Percentiles rank a stretch among this genome's conserved stretches.
Evolutionary conservation across 2,329 filamentous ascomycete genomes (phyloP).

Genomic region (Paecilomyces formosus): DNA sequence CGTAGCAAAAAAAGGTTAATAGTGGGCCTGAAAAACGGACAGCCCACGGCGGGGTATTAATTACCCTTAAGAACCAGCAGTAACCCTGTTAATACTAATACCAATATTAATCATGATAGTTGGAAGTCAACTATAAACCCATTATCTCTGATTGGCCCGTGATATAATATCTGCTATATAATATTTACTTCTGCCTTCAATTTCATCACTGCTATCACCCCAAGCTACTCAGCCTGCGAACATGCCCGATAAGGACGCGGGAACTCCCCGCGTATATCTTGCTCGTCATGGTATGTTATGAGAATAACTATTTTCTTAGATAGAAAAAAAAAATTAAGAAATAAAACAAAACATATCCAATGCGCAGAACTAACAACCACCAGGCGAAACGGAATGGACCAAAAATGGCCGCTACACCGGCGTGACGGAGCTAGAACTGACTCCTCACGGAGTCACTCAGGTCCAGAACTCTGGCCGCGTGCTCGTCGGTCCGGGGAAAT

Average conservation of each 20-base stretch:
- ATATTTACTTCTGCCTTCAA: not conserved
- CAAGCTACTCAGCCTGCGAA: not conserved
- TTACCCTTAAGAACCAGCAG: not conserved
- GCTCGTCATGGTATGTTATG: slow-evolving; percentile 26
- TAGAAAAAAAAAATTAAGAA: not conserved
- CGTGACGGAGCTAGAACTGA: slow-evolving; percentile 37
- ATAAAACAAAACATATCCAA: not conserved
- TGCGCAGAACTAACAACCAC: not conserved
- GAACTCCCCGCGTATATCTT: slow-evolving; percentile 32
- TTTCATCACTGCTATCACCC: not conserved
- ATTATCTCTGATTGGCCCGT: not conserved
- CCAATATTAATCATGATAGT: not conserved
- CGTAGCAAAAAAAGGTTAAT: not conserved
- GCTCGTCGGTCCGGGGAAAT: slow-evolving; percentile 43
- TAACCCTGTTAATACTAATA: not conserved
- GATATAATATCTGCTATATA: not conserved
- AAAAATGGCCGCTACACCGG: slow-evolving; percentile 42
- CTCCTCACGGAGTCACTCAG: slow-evolving; percentile 34
- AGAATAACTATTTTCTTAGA: too few relatives aligned
- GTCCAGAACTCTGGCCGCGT: slow-evolving; percentile 37
- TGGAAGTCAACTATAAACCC: not conserved
- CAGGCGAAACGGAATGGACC: slow-evolving; percentile 41
- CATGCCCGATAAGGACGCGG: slow-evolving; percentile 32
- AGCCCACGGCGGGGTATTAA: not conserved
- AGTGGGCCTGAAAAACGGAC: not conserved